Conservation (phyloP, 495 filamentous ascomycete genomes). For the Rostrohypoxylon terebratum region DNA sequence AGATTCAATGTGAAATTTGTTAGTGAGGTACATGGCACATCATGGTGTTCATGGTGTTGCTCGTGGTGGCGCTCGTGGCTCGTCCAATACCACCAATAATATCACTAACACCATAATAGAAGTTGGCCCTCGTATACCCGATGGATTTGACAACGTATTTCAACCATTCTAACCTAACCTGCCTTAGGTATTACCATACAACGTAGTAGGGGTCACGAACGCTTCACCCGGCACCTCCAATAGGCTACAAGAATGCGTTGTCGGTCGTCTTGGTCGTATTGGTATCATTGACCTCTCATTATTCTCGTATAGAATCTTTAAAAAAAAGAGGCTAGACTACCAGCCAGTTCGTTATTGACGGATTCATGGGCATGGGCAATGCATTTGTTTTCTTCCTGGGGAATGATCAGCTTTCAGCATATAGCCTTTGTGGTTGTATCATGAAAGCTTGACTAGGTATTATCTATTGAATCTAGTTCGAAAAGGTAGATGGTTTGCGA, state of each 20-base stretch:
- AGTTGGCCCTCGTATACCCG: slow-evolving; percentile 22
- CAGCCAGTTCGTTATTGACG: neutral
- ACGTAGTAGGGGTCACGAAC: slow-evolving; percentile 16
- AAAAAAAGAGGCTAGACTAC: neutral
- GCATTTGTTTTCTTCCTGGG: slow-evolving; percentile 3
- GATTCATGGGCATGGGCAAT: neutral
- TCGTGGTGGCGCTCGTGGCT: neutral
- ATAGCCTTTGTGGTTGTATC: neutral
- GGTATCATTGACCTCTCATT: slow-evolving; percentile 3
- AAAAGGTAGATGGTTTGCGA: neutral
- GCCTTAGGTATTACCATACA: neutral
- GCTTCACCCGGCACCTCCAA: slow-evolving; percentile 16
- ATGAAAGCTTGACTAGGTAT: neutral
- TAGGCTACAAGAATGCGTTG: slow-evolving; percentile 12
- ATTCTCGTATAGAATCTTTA: slow-evolving; percentile 26
- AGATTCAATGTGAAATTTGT: slow-evolving; percentile 6
- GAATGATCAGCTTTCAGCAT: slow-evolving; percentile 1
- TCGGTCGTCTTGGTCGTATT: neutral
- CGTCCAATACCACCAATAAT: neutral
- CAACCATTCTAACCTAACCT: neutral
- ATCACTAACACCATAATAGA: slow-evolving; percentile 4
- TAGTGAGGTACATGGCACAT: slow-evolving; percentile 22
- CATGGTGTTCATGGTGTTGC: neutral
- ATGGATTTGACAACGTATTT: slow-evolving; percentile 1
- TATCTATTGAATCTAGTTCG: neutral